Evolutionary conservation across 2,329 filamentous ascomycete genomes (phyloP), one percentile per base, ranked within the genome.

Genomic region (Colletotrichum sp.): DNA sequence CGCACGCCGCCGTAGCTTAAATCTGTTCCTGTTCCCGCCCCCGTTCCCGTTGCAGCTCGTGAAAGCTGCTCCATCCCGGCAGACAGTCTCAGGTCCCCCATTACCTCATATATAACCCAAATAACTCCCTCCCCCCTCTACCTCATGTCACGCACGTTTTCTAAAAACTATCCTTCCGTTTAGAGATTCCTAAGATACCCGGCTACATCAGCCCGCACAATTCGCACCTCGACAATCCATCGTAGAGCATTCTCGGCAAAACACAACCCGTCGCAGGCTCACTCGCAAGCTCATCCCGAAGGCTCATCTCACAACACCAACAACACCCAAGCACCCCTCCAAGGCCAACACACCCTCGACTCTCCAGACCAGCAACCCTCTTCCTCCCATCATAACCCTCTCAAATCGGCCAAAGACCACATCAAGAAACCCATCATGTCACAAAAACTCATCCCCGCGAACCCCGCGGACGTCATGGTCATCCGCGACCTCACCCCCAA

Each of bases 391-490:
- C 34, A 48, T 59, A 48, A 52, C 32, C 55, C 39, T 6, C 48
- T 48, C 28, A 64, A 64, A n/a, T 26, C 68, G 18, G 68, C 52
- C 22, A 67, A 72, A 39, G n/a, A 66, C 13, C 62, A 59, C 26
- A 10, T 55, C 68, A 34, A 24, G 5, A n/a, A 55, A 3, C 73
- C 79, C 80, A 82, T 69, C 79, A 93, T 93, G 91, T 91, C 91
- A 71, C 87, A 88, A 9, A 90, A 92, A 81, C 90, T 95, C 71
- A 90, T 95, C 72, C 93, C 94, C 6, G 81, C 86, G 18, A 93
- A 96, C 80, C 96, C 96, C 15, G 90, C 92, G 22, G 92, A 95
- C 81, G 93, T 97, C 78, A 98, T 98, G 94, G 95, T 98, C 77
- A 96, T 98, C 81, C 95, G 96, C 78, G 91, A 96, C 80, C 86